These are phyloP conservation scores for Stephania yunnanensis DNA, from an alignment of 164 flowering plant species.

Conservation along the genomic window DNA sequence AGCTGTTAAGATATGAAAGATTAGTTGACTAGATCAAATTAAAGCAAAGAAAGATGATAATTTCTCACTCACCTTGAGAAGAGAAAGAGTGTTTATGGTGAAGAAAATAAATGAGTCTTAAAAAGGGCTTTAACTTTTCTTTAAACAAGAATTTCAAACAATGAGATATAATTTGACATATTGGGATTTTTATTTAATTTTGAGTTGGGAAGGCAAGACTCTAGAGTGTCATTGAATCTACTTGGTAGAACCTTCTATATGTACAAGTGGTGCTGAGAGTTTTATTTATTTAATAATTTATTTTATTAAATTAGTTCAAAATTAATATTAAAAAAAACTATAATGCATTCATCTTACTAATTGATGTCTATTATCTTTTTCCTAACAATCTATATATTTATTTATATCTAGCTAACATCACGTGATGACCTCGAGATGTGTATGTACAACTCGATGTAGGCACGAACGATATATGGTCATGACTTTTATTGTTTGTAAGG, in stretches of 20 bases:
- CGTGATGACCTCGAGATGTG: no score
- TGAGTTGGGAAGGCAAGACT: not conserved
- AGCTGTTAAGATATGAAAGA: not conserved
- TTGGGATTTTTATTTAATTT: not conserved
- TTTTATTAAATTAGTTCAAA: not conserved
- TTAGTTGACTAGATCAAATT: not conserved
- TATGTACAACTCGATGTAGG: no score
- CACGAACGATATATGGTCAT: no score
- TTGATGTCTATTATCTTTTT: no score
- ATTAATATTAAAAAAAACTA: no score
- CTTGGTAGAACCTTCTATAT: not conserved
- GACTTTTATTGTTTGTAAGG: no score
- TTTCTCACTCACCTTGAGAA: not conserved
- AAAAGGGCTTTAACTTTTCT: not conserved
- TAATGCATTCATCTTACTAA: no score
- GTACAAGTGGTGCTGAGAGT: not conserved
- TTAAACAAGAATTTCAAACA: no score
- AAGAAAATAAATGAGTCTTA: not conserved
- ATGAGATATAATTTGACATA: no score
- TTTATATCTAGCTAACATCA: no score
- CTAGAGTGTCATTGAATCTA: not conserved
- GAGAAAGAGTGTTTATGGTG: not conserved
- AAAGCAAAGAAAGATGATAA: not conserved
- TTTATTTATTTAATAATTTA: not conserved
- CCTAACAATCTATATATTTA: no score